A percentile compares a stretch with the other conserved stretches of the same genome.
Conservation (phyloP, 768 basidiomycete species). For the Tricholoma hemisulphureum region DNA sequence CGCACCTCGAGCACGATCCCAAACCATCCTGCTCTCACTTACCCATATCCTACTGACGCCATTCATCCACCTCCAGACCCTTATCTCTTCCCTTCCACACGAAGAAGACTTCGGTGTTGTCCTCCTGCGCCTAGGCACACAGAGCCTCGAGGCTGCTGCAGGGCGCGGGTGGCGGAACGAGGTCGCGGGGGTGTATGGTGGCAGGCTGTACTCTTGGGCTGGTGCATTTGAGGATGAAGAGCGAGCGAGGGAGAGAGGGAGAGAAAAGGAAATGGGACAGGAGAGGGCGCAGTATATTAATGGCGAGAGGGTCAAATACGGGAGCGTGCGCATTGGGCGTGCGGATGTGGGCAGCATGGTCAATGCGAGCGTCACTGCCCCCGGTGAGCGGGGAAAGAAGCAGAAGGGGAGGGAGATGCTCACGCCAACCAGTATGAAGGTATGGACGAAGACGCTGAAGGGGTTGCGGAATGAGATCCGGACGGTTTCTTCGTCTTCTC, state of each 20-base stretch:
- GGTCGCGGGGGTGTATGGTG: constrained; percentile 49
- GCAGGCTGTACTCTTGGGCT: background rate
- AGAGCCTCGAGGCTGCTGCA: constrained; percentile 73
- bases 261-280: background rate
- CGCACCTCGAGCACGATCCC: background rate
- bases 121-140: constrained; percentile 69
- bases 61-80: constrained; percentile 1
- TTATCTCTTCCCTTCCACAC: constrained; percentile 41
- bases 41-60: background rate
- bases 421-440: background rate
- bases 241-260: background rate
- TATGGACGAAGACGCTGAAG: background rate
- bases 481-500: background rate
- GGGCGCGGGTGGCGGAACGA: constrained; percentile 74
- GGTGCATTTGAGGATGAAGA: background rate
- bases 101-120: constrained; percentile 77
- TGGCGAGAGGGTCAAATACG: constrained; percentile 12
- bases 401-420: too few species aligned
- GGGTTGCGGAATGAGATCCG: background rate
- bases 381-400: background rate
- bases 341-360: constrained; percentile 7
- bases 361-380: background rate
- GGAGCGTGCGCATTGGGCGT: constrained; percentile 3
- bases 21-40: background rate
- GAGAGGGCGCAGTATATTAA: too few species aligned